Evolutionary conservation across 768 basidiomycete genomes (phyloP), one percentile per base, ranked within the genome.

Genomic region (Tulasnella sp.): DNA sequence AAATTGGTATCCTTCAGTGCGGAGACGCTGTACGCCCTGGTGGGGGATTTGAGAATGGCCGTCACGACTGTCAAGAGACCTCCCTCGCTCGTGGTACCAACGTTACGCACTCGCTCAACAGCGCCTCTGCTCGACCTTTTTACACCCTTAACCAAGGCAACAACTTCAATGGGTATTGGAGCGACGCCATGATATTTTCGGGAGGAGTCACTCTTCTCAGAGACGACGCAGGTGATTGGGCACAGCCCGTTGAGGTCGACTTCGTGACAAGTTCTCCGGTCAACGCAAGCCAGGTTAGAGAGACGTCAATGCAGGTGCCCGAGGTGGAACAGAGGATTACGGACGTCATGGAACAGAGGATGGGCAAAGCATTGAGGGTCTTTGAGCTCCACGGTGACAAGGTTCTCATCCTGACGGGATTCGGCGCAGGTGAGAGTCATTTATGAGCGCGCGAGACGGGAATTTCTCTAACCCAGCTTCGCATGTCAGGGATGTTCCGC

Each of bases 121-220:
- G 91, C 14, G 84, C 85, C 24, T 87, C 87, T 8, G 91, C 90
- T 0, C 86, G 89, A 72, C 87, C 88, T 50, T 95, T 93, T 86
- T 93, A 95, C 84, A 85, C 85, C 3, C 84, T 90, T 34, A 93
- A 95, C 84, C 31, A 75, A 40, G 74, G n/a, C 12, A 82, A 83
- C 84, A 11, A 87, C 16, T 77, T 44, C 24, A 75, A 87, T 9
- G 91, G 92, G 0, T 93, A 90, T 84, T 94, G 94, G 84, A 88
- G 92, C n/a, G 92, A 95, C 84, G 90, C 93, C 31, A 94, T 95
- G 90, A 87, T 95, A 40, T 93, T 91, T 83, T 92, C 93, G 20
- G 93, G 93, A 0, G 86, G 87, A 42, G 88, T 94, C 77, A 85
- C 88, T n/a, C 84, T 93, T 40, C 89, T 94, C 81, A 90, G 92